phyloP scores from a whole-genome alignment of 163 green algal genomes.

The Prototheca wickerhamii region DNA sequence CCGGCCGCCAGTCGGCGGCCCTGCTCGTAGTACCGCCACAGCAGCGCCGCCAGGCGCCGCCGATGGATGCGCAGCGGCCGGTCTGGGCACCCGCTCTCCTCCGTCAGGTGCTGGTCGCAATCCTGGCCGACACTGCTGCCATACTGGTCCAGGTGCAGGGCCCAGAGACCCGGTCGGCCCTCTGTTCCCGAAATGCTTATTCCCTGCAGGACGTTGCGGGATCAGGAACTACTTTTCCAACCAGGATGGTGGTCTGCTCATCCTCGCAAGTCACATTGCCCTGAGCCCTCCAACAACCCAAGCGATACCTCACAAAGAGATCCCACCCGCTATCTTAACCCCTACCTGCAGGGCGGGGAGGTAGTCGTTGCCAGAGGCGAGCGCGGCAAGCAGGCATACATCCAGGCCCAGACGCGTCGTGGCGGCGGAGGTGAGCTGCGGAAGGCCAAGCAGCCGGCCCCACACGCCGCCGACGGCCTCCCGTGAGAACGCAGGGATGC shows the following conservation, averaged over 20 bases:
- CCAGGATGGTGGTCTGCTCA: too few relatives aligned
- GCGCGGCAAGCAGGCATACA: conserved; percentile 56
- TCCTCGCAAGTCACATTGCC: too few relatives aligned
- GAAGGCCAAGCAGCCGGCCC: background rate
- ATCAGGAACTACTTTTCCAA: too few relatives aligned
- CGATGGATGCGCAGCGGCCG: conserved; percentile 16
- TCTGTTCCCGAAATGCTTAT: too few relatives aligned
- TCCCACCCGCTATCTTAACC: too few relatives aligned
- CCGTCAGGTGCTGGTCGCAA: background rate
- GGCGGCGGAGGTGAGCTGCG: too few relatives aligned
- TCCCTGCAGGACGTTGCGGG: too few relatives aligned
- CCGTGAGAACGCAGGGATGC: background rate
- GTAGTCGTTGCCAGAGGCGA: conserved; percentile 74
- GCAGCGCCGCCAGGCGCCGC: conserved; percentile 21
- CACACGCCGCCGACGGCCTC: background rate
- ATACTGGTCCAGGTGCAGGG: conserved; percentile 31
- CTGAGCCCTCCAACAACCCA: too few relatives aligned
- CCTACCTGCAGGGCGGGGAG: conserved; percentile 34
- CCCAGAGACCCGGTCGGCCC: conserved; percentile 22
- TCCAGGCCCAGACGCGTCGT: conserved; percentile 31
- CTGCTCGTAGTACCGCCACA: conserved; percentile 16
- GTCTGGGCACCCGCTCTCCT: background rate
- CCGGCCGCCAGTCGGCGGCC: background rate
- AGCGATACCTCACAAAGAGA: too few relatives aligned
- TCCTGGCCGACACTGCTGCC: background rate